Evolutionary conservation across 495 filamentous ascomycete species (phyloP).

Genomic region (Penicillium cinerascens): DNA sequence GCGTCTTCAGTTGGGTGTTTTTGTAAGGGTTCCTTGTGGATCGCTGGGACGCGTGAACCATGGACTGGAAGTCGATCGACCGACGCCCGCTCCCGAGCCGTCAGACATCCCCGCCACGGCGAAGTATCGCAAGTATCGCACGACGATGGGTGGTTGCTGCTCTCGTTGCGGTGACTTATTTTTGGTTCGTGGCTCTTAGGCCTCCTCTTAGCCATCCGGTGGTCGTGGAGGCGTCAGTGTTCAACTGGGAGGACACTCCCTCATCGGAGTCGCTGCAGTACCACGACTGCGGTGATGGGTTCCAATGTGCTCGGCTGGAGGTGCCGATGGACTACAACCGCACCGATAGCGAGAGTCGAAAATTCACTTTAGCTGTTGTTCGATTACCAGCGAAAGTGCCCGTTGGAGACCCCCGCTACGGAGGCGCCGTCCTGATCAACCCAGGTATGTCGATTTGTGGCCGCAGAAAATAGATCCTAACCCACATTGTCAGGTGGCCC

Average conservation of each 20-base stretch:
- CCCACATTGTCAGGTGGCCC: constrained; percentile 39
- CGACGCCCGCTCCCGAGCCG: neutral
- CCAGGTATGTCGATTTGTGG: constrained; percentile 31
- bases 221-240: neutral
- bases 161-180: neutral
- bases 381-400: constrained; percentile 48
- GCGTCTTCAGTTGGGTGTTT: neutral
- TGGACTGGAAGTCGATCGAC: constrained; percentile 10
- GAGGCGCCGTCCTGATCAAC: constrained; percentile 44
- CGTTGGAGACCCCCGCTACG: constrained; percentile 42
- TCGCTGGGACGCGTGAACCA: constrained; percentile 3
- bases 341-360: constrained; percentile 31
- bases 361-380: constrained; percentile 49
- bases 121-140: neutral
- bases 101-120: neutral
- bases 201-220: neutral
- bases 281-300: constrained; percentile 38
- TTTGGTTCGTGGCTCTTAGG: neutral
- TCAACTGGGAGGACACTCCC: constrained; percentile 30
- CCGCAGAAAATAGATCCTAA: too few relatives aligned
- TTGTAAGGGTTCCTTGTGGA: neutral
- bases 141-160: neutral
- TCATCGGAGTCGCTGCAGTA: constrained; percentile 33
- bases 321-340: constrained; percentile 57
- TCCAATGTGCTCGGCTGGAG: constrained; percentile 54